Evolutionary conservation across 2,329 filamentous ascomycete genomes (phyloP).

Genomic region (Fusarium sp.): DNA sequence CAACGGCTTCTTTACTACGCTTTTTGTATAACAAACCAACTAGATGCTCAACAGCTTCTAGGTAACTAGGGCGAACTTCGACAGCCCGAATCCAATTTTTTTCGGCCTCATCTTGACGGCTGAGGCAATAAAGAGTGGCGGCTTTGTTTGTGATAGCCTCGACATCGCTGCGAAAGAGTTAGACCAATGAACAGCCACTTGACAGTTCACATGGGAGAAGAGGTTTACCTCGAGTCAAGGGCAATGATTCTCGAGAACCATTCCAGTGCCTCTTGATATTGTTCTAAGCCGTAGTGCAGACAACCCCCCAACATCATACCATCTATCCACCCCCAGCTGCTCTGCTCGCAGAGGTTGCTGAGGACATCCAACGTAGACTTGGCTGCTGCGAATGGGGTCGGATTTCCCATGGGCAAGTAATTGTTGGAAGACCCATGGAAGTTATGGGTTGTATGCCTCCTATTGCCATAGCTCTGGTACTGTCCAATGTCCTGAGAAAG

Average conservation of each 20-base stretch:
- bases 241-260: slow-evolving; percentile 77
- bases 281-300: slow-evolving; percentile 87
- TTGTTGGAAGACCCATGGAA: slow-evolving; percentile 29
- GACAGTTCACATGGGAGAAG: slow-evolving; percentile 47
- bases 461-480: slow-evolving; percentile 28
- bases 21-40: slow-evolving; percentile 89
- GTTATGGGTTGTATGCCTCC: slow-evolving; percentile 17
- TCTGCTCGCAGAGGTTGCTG: slow-evolving; percentile 80
- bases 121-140: slow-evolving; percentile 86
- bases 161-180: slow-evolving; percentile 72
- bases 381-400: slow-evolving; percentile 65
- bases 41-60: slow-evolving; percentile 95
- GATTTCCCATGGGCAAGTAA: slow-evolving; percentile 30
- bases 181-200: slow-evolving; percentile 49
- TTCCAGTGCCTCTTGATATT: slow-evolving; percentile 80
- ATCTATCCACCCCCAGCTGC: slow-evolving; percentile 89
- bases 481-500: slow-evolving; percentile 15
- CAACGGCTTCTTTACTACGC: slow-evolving; percentile 84
- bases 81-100: slow-evolving; percentile 88
- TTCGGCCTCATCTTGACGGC: slow-evolving; percentile 85
- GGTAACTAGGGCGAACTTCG: slow-evolving; percentile 83
- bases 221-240: slow-evolving; percentile 65
- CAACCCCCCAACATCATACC: slow-evolving; percentile 93
- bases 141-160: slow-evolving; percentile 95
- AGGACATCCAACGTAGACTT: slow-evolving; percentile 77